Evolutionary conservation across 2,329 filamentous ascomycete species (phyloP), one percentile per base, ranked within the genome.

Genomic region (Blastomyces percursus): DNA sequence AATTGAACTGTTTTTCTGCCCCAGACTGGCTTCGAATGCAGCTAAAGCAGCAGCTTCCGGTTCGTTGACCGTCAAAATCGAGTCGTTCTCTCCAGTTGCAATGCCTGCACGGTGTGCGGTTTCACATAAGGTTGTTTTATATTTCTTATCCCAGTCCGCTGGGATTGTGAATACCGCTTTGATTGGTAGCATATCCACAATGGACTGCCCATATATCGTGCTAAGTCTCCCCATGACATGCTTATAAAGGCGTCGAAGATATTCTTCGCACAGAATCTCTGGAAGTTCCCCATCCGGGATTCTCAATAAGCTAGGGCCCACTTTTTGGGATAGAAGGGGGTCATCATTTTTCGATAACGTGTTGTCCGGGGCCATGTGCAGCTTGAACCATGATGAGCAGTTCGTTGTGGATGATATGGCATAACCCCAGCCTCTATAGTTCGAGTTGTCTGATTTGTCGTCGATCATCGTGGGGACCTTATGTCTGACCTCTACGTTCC

Each of bases 381-480:
- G 62, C 32, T 69, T 69, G 48, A 65, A 64, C 68, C 66, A 69
- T 1, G 62, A 50, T 14, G 64, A 66, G 14, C 58, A 38, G 3
- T 38, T 42, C 60, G 62, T 59, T 3, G 27, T 56, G 2, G 60
- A 14, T 12, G 52, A 40, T 19, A 66, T 61, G 32, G 64, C 59
- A 32, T 63, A 62, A 1, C 67, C 67, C 64, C 64, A 69, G 9
- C 11, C 5, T 32, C 62, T 54, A 14, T 80, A 75, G 66, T 83
- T 78, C 24, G 35, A 40, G n/a, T 63, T 61, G 21, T 67, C 64
- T 2, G 11, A 42, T 21, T 24, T 32, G 52, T 64, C 61, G 1
- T 64, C 66, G 46, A 68, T 65, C 6, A 35, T 61, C 9, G 64
- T 61, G 3, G 65, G 64, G 4, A 64, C 59, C 30, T 69, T 69